phyloP scores from a whole-genome alignment of 2,329 filamentous ascomycete genomes.

The Cercospora zeina region DNA sequence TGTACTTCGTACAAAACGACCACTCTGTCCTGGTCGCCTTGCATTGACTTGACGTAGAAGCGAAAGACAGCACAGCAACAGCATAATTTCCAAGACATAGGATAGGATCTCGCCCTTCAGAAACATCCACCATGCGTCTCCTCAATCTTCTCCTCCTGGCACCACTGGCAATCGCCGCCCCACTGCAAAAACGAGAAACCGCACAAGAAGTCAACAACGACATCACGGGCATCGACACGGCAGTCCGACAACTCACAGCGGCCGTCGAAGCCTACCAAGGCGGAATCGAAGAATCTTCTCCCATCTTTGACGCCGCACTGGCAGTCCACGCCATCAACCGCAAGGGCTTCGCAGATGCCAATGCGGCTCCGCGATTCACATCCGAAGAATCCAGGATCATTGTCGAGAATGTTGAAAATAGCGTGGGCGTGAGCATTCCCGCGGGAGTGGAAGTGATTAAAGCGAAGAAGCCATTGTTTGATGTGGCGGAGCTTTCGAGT shows the following conservation, averaged over 20 bases:
- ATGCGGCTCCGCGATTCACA: constrained; percentile 26
- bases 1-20: constrained; percentile 12
- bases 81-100: neutral
- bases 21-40: neutral
- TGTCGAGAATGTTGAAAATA: constrained; percentile 31
- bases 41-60: neutral
- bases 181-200: constrained; percentile 20
- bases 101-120: neutral
- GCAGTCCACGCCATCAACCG: constrained; percentile 33
- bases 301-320: constrained; percentile 29
- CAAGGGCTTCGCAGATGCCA: constrained; percentile 30
- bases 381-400: constrained; percentile 32
- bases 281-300: constrained; percentile 27
- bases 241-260: constrained; percentile 30
- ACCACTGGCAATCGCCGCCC: constrained; percentile 25
- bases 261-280: constrained; percentile 31
- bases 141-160: constrained; percentile 26
- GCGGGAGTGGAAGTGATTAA: constrained; percentile 26
- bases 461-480: constrained; percentile 34
- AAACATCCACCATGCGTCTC: constrained; percentile 19
- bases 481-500: constrained; percentile 30
- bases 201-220: constrained; percentile 32
- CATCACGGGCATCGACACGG: constrained; percentile 33
- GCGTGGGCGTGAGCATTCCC: constrained; percentile 33
- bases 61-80: neutral